phyloP scores from a whole-genome alignment of 23 red algal species.

The Gracilaria domingensis region DNA sequence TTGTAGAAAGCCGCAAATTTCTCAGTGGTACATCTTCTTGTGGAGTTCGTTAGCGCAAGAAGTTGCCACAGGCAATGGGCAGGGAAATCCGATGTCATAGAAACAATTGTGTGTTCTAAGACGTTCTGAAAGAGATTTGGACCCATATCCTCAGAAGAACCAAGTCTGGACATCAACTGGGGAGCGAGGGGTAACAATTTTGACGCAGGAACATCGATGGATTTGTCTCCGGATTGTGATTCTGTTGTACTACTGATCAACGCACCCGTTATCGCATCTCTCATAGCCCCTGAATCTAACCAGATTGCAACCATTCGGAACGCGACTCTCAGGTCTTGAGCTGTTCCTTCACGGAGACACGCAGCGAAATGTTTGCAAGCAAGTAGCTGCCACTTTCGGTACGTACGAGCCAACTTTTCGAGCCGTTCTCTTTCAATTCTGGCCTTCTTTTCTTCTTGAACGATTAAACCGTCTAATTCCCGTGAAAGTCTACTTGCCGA shows the following conservation, averaged over 20 bases:
- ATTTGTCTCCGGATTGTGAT: background rate
- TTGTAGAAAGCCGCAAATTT: conserved; percentile 41
- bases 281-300: conserved; percentile 65
- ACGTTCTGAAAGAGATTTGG: conserved; percentile 55
- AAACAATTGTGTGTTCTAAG: conserved; percentile 29
- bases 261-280: conserved; percentile 39
- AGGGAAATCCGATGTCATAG: conserved; percentile 53
- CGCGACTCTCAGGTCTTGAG: conserved; percentile 52
- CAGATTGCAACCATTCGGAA: conserved; percentile 79
- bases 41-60: conserved; percentile 69
- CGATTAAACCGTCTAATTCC: conserved; percentile 54
- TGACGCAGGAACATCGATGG: conserved; percentile 44
- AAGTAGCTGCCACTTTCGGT: conserved; percentile 61
- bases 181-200: conserved; percentile 71
- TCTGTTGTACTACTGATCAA: background rate
- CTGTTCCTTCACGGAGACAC: conserved; percentile 55
- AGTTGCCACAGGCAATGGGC: conserved; percentile 82
- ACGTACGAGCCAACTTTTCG: conserved; percentile 25
- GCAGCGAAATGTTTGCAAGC: conserved; percentile 72
- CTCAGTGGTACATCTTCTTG: conserved; percentile 50
- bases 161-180: conserved; percentile 65
- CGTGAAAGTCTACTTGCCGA: conserved; percentile 44
- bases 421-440: conserved; percentile 54
- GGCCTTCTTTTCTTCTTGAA: conserved; percentile 27
- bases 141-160: background rate